These are phyloP conservation scores for Aristolochia contorta DNA, from an alignment of 164 flowering plant species.

Conservation along the genomic window DNA sequence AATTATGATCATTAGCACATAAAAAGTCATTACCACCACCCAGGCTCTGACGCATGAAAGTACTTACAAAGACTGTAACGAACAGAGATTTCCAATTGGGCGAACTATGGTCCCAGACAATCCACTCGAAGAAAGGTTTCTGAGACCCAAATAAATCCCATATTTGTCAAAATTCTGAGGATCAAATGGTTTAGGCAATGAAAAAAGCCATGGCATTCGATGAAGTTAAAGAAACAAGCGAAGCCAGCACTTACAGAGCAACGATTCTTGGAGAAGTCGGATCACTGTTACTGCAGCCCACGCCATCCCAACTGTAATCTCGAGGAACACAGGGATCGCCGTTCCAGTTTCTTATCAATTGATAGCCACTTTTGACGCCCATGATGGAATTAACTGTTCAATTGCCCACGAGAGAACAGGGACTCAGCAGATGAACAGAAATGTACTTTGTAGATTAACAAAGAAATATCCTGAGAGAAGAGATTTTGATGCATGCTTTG, in stretches of 20 bases:
- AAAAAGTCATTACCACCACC: not conserved
- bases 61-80: slow-evolving; percentile 1
- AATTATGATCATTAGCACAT: not conserved
- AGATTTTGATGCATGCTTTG: too few relatives aligned
- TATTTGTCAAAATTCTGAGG: not conserved
- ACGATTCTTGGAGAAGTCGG: not conserved
- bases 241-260: not conserved
- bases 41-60: not conserved
- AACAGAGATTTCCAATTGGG: not conserved
- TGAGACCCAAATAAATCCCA: not conserved
- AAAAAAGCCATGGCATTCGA: too few relatives aligned
- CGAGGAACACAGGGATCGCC: slow-evolving; percentile 53
- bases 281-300: slow-evolving; percentile 22
- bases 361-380: slow-evolving; percentile 23
- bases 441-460: too few relatives aligned
- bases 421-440: too few relatives aligned
- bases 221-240: not conserved
- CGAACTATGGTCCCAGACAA: not conserved
- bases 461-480: too few relatives aligned
- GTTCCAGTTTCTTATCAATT: slow-evolving; percentile 31
- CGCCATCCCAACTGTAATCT: slow-evolving; percentile 30
- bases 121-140: slow-evolving; percentile 1
- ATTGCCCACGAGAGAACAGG: not conserved
- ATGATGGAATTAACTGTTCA: slow-evolving; percentile 27
- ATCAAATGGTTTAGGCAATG: too few relatives aligned